Conservation (phyloP, 139 green algal species). For the Eudorina sp. region DNA sequence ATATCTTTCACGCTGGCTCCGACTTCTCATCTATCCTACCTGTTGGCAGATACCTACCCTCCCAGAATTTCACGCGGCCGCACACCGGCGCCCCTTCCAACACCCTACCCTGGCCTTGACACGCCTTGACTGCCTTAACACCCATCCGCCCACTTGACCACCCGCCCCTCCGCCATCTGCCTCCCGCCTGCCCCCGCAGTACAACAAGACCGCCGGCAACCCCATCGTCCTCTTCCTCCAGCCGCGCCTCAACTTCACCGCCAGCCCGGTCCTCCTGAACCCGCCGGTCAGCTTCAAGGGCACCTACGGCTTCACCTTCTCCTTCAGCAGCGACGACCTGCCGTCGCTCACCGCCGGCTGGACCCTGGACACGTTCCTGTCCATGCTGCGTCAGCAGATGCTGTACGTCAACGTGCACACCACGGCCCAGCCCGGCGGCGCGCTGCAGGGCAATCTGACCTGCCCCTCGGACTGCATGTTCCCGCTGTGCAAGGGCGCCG, state of each 20-base stretch:
- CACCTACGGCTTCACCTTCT: neutral
- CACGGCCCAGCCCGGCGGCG: neutral
- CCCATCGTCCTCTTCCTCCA: slow-evolving; percentile 9
- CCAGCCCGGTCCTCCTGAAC: neutral
- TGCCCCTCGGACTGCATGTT: too few species aligned
- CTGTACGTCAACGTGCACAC: slow-evolving; percentile 20
- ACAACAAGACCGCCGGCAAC: neutral
- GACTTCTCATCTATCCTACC: too few species aligned
- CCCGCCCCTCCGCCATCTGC: neutral
- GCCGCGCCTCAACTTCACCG: neutral
- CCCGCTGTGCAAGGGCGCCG: too few species aligned
- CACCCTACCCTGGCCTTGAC: too few species aligned
- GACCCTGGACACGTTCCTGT: neutral
- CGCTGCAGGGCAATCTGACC: neutral
- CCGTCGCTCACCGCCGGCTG: neutral
- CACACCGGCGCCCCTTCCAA: too few species aligned
- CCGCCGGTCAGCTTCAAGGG: neutral
- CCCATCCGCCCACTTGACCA: neutral
- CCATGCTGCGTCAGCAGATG: neutral
- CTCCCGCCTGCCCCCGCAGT: neutral
- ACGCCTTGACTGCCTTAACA: too few species aligned
- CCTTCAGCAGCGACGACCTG: neutral
- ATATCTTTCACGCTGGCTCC: too few species aligned
- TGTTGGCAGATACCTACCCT: too few species aligned
- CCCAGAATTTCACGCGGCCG: too few species aligned